Conservation (phyloP, 108 stramenopile species). For the Nitzschia sp. region DNA sequence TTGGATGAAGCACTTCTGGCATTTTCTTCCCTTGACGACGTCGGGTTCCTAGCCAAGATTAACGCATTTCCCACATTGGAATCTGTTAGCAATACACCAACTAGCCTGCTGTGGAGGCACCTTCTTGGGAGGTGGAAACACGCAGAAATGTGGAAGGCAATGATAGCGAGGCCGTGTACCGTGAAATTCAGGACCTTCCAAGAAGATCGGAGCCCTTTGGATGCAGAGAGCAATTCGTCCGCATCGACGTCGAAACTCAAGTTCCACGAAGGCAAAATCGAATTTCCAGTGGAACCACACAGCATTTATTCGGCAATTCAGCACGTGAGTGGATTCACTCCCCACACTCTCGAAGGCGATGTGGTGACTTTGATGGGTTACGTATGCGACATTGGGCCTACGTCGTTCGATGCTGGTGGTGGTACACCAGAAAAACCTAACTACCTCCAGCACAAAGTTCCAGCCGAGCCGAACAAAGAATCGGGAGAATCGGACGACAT, state of each 20-base stretch:
- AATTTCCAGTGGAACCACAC: neutral
- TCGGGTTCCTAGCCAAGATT: conserved; percentile 28
- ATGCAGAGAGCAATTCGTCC: conserved; percentile 14
- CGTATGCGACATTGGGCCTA: conserved; percentile 35
- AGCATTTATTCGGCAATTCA: neutral
- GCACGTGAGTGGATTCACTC: conserved; percentile 11
- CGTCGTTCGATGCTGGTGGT: neutral
- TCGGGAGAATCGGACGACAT: neutral
- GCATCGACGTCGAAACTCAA: conserved; percentile 19
- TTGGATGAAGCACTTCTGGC: conserved; percentile 32
- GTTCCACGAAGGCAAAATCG: conserved; percentile 5
- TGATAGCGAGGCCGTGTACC: conserved; percentile 23
- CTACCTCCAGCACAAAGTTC: neutral
- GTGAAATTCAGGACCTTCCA: conserved; percentile 1
- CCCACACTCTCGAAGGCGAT: conserved; percentile 2
- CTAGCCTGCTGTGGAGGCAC: conserved; percentile 30
- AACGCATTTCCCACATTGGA: neutral
- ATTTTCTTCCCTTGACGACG: conserved; percentile 36
- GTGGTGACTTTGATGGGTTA: conserved; percentile 15
- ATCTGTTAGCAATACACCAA: conserved; percentile 7
- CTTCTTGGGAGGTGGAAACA: conserved; percentile 49
- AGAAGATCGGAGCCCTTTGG: neutral
- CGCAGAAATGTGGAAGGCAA: conserved; percentile 38
- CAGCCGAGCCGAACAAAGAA: neutral
- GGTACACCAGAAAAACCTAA: neutral